Evolutionary conservation across 371 early-diverging fungal species (phyloP).

Genomic region (Batkoa obscura): DNA sequence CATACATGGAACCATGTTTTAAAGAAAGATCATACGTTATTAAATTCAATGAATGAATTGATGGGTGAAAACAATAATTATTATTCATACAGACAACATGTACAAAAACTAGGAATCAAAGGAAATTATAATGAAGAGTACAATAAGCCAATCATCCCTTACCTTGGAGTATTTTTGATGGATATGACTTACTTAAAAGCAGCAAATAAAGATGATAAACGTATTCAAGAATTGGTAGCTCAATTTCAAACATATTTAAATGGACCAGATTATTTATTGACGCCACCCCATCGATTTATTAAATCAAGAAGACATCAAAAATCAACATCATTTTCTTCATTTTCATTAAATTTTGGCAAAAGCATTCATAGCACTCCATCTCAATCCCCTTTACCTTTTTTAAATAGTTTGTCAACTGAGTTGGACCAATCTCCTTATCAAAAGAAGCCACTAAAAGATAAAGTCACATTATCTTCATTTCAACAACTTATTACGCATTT

Average conservation of each 20-base stretch:
- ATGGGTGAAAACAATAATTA: slow-evolving; percentile 57
- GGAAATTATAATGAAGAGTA: slow-evolving; percentile 20
- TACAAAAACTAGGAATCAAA: background rate
- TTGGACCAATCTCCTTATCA: too few relatives aligned
- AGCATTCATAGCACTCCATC: too few relatives aligned
- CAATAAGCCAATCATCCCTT: slow-evolving; percentile 45
- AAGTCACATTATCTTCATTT: too few relatives aligned
- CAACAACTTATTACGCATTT: too few relatives aligned
- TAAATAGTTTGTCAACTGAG: too few relatives aligned
- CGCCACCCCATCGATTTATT: background rate
- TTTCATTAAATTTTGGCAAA: too few relatives aligned
- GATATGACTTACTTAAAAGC: slow-evolving; percentile 57
- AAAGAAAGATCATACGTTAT: slow-evolving; percentile 32
- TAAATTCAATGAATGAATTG: slow-evolving; percentile 32
- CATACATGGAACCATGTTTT: slow-evolving; percentile 56
- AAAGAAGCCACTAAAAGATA: too few relatives aligned
- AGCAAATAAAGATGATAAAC: slow-evolving; percentile 33
- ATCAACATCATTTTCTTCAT: too few relatives aligned
- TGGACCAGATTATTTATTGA: background rate
- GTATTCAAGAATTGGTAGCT: slow-evolving; percentile 25
- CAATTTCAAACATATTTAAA: slow-evolving; percentile 20
- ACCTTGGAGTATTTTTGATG: slow-evolving; percentile 56
- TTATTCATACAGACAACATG: slow-evolving; percentile 33
- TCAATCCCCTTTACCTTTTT: too few relatives aligned
- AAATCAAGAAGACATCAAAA: too few relatives aligned